Evolutionary conservation across 192 early-diverging fungal species (phyloP).

Genomic region (Umbelopsis sp.): DNA sequence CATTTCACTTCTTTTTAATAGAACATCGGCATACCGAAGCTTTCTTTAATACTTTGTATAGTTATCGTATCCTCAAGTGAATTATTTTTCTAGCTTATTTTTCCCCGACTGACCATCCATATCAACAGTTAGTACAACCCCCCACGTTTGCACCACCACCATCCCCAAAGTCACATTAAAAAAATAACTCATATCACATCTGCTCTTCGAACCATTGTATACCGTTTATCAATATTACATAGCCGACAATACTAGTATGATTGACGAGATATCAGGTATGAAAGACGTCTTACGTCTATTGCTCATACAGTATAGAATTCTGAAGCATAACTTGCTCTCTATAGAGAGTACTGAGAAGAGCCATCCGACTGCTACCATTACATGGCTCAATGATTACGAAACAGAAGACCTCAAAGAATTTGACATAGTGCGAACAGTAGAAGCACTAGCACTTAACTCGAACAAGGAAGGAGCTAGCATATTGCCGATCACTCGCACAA

Average conservation of each 20-base stretch:
- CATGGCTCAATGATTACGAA: conserved; percentile 4
- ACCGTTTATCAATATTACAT: background rate
- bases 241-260: background rate
- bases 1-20: conserved; percentile 13
- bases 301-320: background rate
- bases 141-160: too few relatives aligned
- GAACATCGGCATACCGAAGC: background rate
- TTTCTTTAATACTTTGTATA: too few relatives aligned
- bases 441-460: background rate
- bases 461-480: too few relatives aligned
- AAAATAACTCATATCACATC: too few relatives aligned
- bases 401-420: background rate
- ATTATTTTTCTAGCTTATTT: background rate
- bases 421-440: conserved; percentile 12
- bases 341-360: background rate
- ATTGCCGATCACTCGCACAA: too few relatives aligned
- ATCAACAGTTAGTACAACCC: background rate
- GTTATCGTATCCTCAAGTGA: too few relatives aligned
- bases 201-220: too few relatives aligned
- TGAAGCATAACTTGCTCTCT: background rate
- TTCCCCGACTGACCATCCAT: background rate
- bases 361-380: background rate
- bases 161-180: too few relatives aligned
- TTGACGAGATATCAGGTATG: background rate
- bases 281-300: background rate